Evolutionary conservation across 2,329 filamentous ascomycete genomes (phyloP).

Genomic region (Laburnicola sp.): DNA sequence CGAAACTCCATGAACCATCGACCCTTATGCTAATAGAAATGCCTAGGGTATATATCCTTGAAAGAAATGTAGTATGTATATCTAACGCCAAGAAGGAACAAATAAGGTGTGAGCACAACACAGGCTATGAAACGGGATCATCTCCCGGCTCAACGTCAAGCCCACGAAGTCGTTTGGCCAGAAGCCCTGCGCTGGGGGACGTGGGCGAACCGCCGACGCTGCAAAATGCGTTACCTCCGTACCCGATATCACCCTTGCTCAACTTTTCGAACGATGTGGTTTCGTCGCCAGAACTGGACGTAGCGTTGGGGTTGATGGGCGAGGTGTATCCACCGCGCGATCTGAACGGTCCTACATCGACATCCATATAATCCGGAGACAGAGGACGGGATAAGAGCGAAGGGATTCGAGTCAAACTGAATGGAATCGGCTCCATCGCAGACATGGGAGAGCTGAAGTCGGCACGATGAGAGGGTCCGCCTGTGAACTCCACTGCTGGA

Average conservation of each 20-base stretch:
- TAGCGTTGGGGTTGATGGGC: slow-evolving; percentile 14
- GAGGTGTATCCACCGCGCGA: slow-evolving; percentile 28
- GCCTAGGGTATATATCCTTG: no score
- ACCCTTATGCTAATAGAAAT: no score
- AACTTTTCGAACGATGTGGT: slow-evolving; percentile 65
- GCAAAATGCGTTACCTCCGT: slow-evolving; percentile 43
- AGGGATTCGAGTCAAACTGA: slow-evolving; percentile 45
- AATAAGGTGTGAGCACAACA: not conserved
- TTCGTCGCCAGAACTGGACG: slow-evolving; percentile 19
- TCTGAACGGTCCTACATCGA: slow-evolving; percentile 31
- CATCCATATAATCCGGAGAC: slow-evolving; percentile 39
- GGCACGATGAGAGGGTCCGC: slow-evolving; percentile 24
- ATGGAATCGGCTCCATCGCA: slow-evolving; percentile 58
- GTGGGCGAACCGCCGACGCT: slow-evolving; percentile 45
- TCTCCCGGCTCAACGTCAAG: slow-evolving; percentile 55
- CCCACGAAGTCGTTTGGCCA: slow-evolving; percentile 69
- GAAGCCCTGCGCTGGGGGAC: slow-evolving; percentile 69
- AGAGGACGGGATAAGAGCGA: slow-evolving; percentile 35
- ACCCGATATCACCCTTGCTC: slow-evolving; percentile 62
- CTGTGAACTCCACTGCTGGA: slow-evolving; percentile 38
- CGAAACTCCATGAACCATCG: no score
- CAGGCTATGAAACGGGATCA: not conserved
- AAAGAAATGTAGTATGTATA: no score
- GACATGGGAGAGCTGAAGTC: slow-evolving; percentile 30
- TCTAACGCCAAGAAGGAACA: no score